Percentiles rank a stretch among this genome's conserved stretches.
phyloP scores from a whole-genome alignment of 2,329 filamentous ascomycete genomes.

The Aspergillus sp. region DNA sequence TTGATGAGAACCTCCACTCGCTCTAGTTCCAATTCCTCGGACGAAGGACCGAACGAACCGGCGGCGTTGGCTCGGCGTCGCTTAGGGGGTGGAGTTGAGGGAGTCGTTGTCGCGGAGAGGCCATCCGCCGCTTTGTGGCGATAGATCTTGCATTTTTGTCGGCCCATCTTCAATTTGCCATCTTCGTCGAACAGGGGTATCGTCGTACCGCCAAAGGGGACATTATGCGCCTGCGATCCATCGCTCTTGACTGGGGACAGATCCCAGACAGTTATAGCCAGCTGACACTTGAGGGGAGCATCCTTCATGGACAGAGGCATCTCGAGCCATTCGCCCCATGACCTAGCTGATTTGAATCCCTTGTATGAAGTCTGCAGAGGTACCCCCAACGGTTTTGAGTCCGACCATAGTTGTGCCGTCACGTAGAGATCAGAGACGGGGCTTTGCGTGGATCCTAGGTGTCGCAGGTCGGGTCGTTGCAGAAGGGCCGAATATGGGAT shows the following conservation, averaged over 20 bases:
- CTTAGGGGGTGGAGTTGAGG: constrained; percentile 62
- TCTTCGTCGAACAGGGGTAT: constrained; percentile 89
- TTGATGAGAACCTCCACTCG: constrained; percentile 88
- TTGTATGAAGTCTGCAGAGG: constrained; percentile 92
- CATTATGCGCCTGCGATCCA: constrained; percentile 69
- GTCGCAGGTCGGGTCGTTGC: constrained; percentile 74
- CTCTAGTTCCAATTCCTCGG: constrained; percentile 82
- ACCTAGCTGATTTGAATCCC: constrained; percentile 69
- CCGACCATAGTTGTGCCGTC: constrained; percentile 90
- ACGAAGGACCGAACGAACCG: constrained; percentile 50
- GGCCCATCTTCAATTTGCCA: constrained; percentile 84
- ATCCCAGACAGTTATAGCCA: constrained; percentile 96
- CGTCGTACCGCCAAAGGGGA: constrained; percentile 93
- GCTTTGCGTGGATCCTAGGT: constrained; percentile 83
- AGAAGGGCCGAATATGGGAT: constrained; percentile 76
- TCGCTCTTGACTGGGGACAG: constrained; percentile 75
- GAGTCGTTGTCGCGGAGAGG: constrained; percentile 75
- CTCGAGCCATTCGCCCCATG: constrained; percentile 96
- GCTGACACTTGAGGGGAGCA: constrained; percentile 74
- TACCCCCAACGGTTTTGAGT: constrained; percentile 91
- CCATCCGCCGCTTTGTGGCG: constrained; percentile 82
- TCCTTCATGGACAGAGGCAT: constrained; percentile 82
- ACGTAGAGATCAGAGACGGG: constrained; percentile 86
- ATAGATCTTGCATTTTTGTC: constrained; percentile 87
- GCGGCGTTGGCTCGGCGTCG: constrained; percentile 51